phyloP scores from a whole-genome alignment of 257 asterid genomes.

The Jacaranda mimosifolia region DNA sequence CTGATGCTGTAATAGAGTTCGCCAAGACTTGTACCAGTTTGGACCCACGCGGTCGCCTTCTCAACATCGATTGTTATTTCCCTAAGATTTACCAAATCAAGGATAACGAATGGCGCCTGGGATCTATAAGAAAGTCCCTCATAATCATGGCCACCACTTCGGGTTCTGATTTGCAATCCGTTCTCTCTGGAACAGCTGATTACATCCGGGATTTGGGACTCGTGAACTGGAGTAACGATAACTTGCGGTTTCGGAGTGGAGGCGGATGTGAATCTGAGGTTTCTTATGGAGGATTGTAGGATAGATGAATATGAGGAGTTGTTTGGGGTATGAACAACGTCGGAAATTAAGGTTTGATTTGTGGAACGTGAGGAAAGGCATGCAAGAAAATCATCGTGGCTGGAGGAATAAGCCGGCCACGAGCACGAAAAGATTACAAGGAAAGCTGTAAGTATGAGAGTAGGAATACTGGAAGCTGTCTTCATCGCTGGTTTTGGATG shows the following conservation, averaged over 20 bases:
- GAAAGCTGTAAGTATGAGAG: background rate
- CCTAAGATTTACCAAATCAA: slow-evolving; percentile 8
- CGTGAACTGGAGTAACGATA: slow-evolving; percentile 1
- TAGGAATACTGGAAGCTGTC: background rate
- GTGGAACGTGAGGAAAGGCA: background rate
- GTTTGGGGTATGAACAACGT: background rate
- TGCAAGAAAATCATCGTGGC: background rate
- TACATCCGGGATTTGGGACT: background rate
- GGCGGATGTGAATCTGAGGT: background rate
- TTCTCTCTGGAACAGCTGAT: background rate
- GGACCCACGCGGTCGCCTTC: slow-evolving; percentile 6
- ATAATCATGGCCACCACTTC: slow-evolving; percentile 26
- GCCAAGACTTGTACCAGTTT: slow-evolving; percentile 20
- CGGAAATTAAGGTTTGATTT: background rate
- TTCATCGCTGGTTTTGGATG: background rate
- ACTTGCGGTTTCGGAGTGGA: slow-evolving; percentile 2
- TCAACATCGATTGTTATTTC: background rate
- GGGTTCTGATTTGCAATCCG: slow-evolving; percentile 16
- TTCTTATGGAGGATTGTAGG: slow-evolving; percentile 6
- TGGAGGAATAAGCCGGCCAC: background rate
- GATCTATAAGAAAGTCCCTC: background rate
- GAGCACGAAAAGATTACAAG: background rate
- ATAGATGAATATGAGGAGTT: background rate
- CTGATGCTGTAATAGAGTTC: slow-evolving; percentile 3
- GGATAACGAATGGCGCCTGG: background rate